Conservation (phyloP, 805 yeast species). For the Cyberlindnera galapagoensis region DNA sequence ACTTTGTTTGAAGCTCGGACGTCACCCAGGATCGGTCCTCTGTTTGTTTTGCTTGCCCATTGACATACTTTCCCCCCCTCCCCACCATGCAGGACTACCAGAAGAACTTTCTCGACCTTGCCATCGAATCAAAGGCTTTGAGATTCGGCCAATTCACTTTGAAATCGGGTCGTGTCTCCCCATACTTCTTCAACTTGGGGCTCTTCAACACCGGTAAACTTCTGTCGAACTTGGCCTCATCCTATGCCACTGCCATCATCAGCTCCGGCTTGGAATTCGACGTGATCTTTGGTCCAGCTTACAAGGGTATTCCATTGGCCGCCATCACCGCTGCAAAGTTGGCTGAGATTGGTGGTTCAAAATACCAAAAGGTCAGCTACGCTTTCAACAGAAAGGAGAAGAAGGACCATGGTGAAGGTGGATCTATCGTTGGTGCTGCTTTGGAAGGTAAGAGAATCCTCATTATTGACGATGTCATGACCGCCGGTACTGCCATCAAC, state of each 20-base stretch:
- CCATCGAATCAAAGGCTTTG: constrained; percentile 75
- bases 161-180: constrained; percentile 91
- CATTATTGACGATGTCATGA: constrained; percentile 95
- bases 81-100: constrained; percentile 42
- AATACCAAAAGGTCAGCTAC: constrained; percentile 68
- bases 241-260: constrained; percentile 86
- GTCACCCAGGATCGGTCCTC: too few relatives aligned
- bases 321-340: constrained; percentile 89
- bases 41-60: too few relatives aligned
- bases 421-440: constrained; percentile 81
- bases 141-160: constrained; percentile 85
- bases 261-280: constrained; percentile 80
- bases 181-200: constrained; percentile 95
- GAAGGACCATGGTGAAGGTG: constrained; percentile 98
- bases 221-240: constrained; percentile 73
- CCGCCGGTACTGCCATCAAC: constrained; percentile 96
- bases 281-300: constrained; percentile 94
- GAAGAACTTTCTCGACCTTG: constrained; percentile 68
- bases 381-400: constrained; percentile 96
- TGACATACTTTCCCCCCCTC: too few relatives aligned
- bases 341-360: constrained; percentile 82
- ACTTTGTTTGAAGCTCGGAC: too few relatives aligned
- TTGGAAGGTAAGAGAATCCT: constrained; percentile 67
- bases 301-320: constrained; percentile 94
- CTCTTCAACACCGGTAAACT: constrained; percentile 75